These are phyloP conservation scores for Paramyrothecium roridum DNA, from an alignment of 2,329 filamentous ascomycete genomes.

Conservation along the genomic window DNA sequence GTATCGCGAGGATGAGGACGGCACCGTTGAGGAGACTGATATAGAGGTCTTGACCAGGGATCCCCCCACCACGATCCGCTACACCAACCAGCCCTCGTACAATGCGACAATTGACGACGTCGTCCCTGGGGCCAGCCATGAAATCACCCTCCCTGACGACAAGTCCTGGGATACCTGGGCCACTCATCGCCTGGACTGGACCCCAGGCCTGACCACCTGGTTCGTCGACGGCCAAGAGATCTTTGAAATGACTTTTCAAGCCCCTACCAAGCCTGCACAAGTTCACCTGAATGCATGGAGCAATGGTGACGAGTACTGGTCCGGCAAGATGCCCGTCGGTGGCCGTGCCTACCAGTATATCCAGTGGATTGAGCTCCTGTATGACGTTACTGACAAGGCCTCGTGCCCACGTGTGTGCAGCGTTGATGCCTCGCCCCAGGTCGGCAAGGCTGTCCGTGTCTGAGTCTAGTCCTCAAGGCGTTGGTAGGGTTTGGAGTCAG, in stretches of 20 bases:
- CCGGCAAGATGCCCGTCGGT: neutral
- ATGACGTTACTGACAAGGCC: neutral
- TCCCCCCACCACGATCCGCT: neutral
- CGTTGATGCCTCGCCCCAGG: neutral
- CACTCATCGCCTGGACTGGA: neutral
- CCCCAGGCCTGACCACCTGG: neutral
- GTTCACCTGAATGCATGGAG: neutral
- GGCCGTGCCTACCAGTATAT: neutral
- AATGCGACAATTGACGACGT: neutral
- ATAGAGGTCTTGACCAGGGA: neutral
- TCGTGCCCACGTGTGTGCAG: neutral
- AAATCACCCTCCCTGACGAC: neutral
- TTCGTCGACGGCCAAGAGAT: neutral
- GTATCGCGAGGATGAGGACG: neutral
- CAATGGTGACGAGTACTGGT: neutral
- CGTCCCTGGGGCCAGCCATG: neutral
- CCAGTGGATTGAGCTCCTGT: neutral
- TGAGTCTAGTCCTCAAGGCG: neutral
- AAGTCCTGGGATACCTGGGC: neutral
- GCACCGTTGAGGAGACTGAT: neutral
- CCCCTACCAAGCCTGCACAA: neutral
- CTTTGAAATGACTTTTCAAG: neutral
- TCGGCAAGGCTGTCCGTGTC: neutral
- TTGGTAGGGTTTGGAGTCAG: too few relatives aligned
- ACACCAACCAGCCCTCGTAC: neutral